phyloP scores from a whole-genome alignment of 129 eudicot genomes.

The Cynara cardunculus region DNA sequence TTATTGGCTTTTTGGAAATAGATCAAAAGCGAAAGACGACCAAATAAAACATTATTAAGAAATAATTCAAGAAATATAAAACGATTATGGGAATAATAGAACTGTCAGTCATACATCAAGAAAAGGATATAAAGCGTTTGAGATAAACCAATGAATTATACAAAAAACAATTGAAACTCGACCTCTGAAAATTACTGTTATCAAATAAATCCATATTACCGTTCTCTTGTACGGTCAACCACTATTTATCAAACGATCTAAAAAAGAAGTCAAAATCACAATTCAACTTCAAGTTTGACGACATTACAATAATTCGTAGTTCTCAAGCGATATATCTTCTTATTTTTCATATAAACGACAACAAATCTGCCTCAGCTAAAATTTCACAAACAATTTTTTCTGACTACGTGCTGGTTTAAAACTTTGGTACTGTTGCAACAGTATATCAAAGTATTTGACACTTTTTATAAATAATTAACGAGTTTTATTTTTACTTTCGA shows the following conservation, averaged over 20 bases:
- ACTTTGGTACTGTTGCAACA: background rate
- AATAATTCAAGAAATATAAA: background rate
- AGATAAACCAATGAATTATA: background rate
- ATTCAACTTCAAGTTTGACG: background rate
- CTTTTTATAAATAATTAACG: background rate
- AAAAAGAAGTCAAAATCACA: background rate
- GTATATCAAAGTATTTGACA: background rate
- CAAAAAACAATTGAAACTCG: background rate
- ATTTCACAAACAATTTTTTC: background rate
- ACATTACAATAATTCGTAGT: background rate
- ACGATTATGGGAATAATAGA: background rate
- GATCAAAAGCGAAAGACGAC: slow-evolving; percentile 17
- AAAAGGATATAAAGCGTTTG: background rate
- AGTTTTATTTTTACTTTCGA: background rate
- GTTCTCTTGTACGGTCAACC: background rate
- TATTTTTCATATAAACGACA: background rate
- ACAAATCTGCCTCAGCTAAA: background rate
- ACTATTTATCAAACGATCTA: background rate
- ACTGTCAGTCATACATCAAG: background rate
- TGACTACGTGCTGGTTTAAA: background rate
- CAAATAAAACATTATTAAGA: slow-evolving; percentile 8
- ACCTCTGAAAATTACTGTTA: background rate
- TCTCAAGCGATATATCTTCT: background rate
- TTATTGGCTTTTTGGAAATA: slow-evolving; percentile 15
- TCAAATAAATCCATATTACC: background rate